Evolutionary conservation across 75 land plant species (phyloP), one percentile per base, ranked within the genome.

Genomic region (Pinus tabuliformis): DNA sequence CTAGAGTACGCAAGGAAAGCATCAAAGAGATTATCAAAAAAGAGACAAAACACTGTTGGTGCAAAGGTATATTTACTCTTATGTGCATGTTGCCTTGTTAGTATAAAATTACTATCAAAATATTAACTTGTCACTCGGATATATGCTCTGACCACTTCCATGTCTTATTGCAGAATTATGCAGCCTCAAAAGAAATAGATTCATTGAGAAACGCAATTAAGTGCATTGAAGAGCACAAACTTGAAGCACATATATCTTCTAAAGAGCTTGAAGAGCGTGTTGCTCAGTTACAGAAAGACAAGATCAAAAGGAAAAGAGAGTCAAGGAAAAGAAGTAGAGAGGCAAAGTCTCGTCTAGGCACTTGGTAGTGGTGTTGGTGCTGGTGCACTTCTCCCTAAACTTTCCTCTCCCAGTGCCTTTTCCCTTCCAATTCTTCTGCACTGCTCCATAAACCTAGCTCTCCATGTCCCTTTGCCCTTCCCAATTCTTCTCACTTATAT

Each of bases 171-270:
- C 86, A 91, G 90, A 83, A 91, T 79, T 82, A 82, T 4, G 88
- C 86, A 54, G 68, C 65, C 65, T 66, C 80, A 60, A 89, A 83
- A 73, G 91, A 91, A 76, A 26, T 83, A 3, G 56, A 76, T 80
- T 87, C 89, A 1, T 28, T 89, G 24, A 89, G 73, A 79, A 56
- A 80, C 21, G 87, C 89, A 16, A 74, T 89, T 30, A 86, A 81
- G 56, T 73, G 22, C 37, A 82, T 89, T 49, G 79, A 86, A 76
- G 91, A 86, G 12, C 74, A 86, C 64, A 82, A 84, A 1, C 84
- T 91, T 45, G 84, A 77, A 24, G 74, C 83, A 58, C 80, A 84
- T 59, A 86, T 75, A 56, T 74, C 91, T 14, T 9, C 13, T 9
- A 80, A 83, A 17, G 21, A 11, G n/a, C 89, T 91, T 70, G 22